Conservation (phyloP, 2,329 filamentous ascomycete genomes). For the Xylaria sp. region DNA sequence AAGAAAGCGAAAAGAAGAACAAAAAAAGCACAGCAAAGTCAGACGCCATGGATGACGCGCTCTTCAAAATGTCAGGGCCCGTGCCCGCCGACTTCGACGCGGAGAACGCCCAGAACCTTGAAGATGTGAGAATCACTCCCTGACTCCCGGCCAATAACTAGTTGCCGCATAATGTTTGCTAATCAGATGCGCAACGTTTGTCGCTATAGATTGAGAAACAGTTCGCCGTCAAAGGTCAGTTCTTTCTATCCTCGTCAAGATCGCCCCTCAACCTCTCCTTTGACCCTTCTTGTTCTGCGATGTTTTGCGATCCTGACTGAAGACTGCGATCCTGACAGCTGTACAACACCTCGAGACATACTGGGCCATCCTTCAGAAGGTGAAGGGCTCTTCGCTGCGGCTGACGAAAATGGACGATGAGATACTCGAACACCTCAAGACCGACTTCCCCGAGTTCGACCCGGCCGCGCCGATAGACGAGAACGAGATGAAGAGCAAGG, state of each 20-base stretch:
- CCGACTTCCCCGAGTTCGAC: conserved; percentile 93
- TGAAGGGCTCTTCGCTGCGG: conserved; percentile 87
- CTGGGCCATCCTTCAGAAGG: conserved; percentile 93
- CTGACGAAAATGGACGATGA: conserved; percentile 96
- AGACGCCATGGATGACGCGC: conserved; percentile 44
- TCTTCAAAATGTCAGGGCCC: conserved; percentile 45
- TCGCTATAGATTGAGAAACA: conserved; percentile 90
- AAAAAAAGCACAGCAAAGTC: not conserved
- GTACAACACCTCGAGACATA: conserved; percentile 98
- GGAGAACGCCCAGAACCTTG: conserved; percentile 52
- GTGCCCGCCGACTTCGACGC: conserved; percentile 62
- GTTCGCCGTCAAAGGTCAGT: conserved; percentile 92
- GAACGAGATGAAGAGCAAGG: conserved; percentile 97
- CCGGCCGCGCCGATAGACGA: conserved; percentile 83
- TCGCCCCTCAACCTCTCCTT: too few species aligned
- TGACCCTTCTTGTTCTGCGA: not conserved
- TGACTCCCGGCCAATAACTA: not conserved
- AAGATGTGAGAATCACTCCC: conserved; percentile 44
- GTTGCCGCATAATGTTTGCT: conserved; percentile 12
- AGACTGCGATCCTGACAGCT: conserved; percentile 56
- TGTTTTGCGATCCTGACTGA: conserved; percentile 10
- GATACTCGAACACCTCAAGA: conserved; percentile 88
- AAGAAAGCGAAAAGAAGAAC: not conserved
- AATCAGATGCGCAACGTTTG: not conserved
- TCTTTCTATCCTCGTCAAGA: not conserved